Evolutionary conservation across 441 rosid genomes (phyloP).

Genomic region (Kokia cookei): DNA sequence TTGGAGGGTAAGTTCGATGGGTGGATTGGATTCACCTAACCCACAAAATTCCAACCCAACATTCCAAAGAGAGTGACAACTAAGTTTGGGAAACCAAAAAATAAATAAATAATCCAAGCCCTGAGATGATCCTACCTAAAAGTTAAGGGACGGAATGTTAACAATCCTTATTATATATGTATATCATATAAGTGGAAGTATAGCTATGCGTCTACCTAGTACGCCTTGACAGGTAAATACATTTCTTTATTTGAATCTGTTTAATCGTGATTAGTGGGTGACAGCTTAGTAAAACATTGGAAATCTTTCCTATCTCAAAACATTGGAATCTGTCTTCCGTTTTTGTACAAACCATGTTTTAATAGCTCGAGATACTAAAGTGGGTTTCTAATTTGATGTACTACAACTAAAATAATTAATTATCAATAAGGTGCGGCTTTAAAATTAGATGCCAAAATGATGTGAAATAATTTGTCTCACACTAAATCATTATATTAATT

Average conservation of each 20-base stretch:
- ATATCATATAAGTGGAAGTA: not conserved
- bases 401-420: not conserved
- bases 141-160: conserved; percentile 7
- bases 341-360: not conserved
- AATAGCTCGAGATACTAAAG: not conserved
- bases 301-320: not conserved
- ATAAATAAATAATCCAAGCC: conserved; percentile 1
- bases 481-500: too few species aligned
- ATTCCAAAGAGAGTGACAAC: conserved; percentile 47
- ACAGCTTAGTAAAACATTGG: not conserved
- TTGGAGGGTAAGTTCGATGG: not conserved
- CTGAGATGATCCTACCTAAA: conserved; percentile 27
- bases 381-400: not conserved
- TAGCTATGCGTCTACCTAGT: not conserved
- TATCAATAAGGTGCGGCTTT: too few species aligned
- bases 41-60: conserved; percentile 47
- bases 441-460: too few species aligned
- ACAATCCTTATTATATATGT: not conserved
- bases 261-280: not conserved
- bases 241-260: not conserved
- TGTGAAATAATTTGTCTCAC: too few species aligned
- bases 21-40: conserved; percentile 21
- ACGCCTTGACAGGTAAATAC: not conserved
- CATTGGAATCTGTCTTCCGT: too few species aligned
- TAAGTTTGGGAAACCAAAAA: conserved; percentile 10